Base-by-base conservation (phyloP, 345 rosid genomes). In the Raphanus sativus region DNA sequence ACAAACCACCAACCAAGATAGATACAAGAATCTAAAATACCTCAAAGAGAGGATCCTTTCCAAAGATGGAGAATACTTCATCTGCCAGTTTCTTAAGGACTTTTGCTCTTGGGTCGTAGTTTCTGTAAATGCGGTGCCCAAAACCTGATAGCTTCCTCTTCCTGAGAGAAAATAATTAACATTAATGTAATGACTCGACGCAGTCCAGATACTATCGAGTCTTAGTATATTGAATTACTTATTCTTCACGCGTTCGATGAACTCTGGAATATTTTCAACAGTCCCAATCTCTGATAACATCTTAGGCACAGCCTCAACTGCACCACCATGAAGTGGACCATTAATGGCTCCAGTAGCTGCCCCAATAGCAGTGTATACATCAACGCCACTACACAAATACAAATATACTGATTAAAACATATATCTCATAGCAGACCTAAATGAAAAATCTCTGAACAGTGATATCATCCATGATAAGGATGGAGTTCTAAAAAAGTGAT, bases 301-400 rank as follows among this genome's bases (percentile, higher is more conserved):
- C 87, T 89, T 95, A 71, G 86, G 87, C 78, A 92, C 96, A 62
- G 94, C 98, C 87, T 95, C 99, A 79, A 88, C 82, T 52, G 99
- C 96, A 6, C 97, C 99, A 54, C 99, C 99, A 80, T 95, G 99
- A 81, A 95, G 97, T 50, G 97, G 98, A 69, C 99, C 98, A 81
- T 86, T 88, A 11, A 94, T 60, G 40, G 97, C 98, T 78, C 96
- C 97, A 82, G 89, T 85, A 70, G 96, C 98, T 82, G 97, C 98
- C 56, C 96, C 84, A 75, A 94, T 87, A 71, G 94, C 92, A 58
- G 95, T 88, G 81, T 86, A 94, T 45, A 92, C 97, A 83, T 92
- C 92, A 81, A 87, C 97, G 75, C 97, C 94, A 83, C 97, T 94
- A 83, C 78, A 83, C 2, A 65, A 81, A 16, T 38, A 62, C 28